A percentile compares a stretch with the other conserved stretches of the same genome.
Conservation (phyloP, 1,284 basidiomycete genomes). For the Chalciporus sp. region DNA sequence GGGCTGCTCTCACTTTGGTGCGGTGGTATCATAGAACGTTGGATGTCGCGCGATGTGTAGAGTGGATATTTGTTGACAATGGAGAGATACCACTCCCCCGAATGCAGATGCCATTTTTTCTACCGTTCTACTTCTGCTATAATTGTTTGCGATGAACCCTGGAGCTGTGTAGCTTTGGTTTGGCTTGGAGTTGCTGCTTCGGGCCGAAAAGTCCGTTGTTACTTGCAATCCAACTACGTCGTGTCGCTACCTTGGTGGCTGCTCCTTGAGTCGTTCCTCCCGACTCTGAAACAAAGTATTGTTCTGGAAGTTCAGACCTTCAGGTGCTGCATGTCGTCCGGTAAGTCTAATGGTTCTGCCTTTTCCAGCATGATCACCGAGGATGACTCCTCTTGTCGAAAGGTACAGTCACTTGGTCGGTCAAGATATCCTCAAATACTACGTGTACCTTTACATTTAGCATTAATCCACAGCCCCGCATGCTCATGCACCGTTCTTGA, state of each 20-base stretch:
- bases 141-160: background rate
- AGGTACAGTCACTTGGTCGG: conserved; percentile 29
- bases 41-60: conserved; percentile 7
- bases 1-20: background rate
- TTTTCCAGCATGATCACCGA: background rate
- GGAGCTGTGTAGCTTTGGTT: background rate
- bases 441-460: background rate
- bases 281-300: background rate
- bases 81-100: background rate
- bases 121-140: background rate
- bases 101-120: background rate
- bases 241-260: background rate
- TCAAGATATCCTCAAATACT: conserved; percentile 5
- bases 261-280: background rate
- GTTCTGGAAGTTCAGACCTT: too few relatives aligned
- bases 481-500: conserved; percentile 45
- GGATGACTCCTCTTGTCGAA: background rate
- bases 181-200: background rate
- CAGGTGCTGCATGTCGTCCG: conserved; percentile 17
- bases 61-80: background rate
- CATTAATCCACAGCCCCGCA: conserved; percentile 41
- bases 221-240: too few relatives aligned
- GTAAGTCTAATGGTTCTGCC: conserved; percentile 7
- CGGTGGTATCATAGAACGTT: conserved; percentile 16
- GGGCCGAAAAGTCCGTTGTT: background rate